phyloP scores from a whole-genome alignment of 2,329 filamentous ascomycete species.

The Calonectria montana region DNA sequence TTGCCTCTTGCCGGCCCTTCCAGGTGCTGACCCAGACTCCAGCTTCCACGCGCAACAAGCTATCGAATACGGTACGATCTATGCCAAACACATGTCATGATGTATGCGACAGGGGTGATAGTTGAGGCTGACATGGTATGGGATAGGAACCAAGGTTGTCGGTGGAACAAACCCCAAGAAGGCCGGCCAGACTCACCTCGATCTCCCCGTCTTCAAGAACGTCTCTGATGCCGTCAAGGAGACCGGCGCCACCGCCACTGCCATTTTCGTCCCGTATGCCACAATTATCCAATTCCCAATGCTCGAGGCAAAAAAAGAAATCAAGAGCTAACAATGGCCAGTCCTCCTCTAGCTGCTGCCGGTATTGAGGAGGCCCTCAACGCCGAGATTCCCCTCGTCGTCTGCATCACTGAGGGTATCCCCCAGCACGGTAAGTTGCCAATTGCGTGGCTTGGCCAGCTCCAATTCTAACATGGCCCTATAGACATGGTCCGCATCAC shows the following conservation, averaged over 20 bases:
- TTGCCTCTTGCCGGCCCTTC: background rate
- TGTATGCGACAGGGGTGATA: constrained; percentile 39
- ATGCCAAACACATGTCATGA: constrained; percentile 40
- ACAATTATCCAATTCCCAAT: background rate
- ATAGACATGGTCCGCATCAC: constrained; percentile 99
- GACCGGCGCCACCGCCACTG: constrained; percentile 90
- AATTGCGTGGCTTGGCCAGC: constrained; percentile 9
- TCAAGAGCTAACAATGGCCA: constrained; percentile 52
- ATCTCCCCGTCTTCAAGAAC: constrained; percentile 90
- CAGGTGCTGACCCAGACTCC: constrained; percentile 31
- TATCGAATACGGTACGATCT: constrained; percentile 90
- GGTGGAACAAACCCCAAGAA: constrained; percentile 99
- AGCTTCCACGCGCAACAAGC: constrained; percentile 98
- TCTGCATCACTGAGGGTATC: constrained; percentile 98
- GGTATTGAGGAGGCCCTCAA: constrained; percentile 97
- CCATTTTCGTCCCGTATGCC: constrained; percentile 93
- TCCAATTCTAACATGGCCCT: constrained; percentile 27
- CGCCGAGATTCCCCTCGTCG: constrained; percentile 93
- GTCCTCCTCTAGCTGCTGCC: constrained; percentile 89
- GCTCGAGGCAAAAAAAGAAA: constrained; percentile 14
- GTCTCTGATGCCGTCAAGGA: constrained; percentile 90
- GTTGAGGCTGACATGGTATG: constrained; percentile 39
- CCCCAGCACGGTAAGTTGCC: constrained; percentile 85
- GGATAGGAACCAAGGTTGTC: constrained; percentile 90
- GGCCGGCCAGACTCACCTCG: constrained; percentile 89